These are phyloP conservation scores for Aegilops longissima DNA, from an alignment of 176 grass and related monocot genomes.

Conservation along the genomic window DNA sequence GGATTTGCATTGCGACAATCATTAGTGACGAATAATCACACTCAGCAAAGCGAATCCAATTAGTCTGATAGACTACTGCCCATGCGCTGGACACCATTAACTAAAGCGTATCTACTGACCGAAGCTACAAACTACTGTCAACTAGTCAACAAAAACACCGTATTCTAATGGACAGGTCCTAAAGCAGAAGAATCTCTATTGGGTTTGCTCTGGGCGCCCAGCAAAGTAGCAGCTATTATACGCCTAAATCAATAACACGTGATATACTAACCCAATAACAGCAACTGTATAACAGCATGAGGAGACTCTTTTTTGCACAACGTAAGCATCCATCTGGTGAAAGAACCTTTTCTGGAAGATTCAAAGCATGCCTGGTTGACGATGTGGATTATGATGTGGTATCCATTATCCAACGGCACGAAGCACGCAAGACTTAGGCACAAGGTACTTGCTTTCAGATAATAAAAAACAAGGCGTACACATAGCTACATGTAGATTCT, in stretches of 20 bases:
- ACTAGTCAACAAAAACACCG: background rate
- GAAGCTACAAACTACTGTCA: background rate
- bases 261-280: conserved; percentile 9
- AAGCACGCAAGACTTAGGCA: background rate
- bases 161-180: background rate
- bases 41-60: conserved; percentile 14
- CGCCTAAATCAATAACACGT: conserved; percentile 8
- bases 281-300: conserved; percentile 13
- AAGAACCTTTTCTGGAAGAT: conserved; percentile 3
- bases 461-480: background rate
- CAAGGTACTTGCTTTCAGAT: background rate
- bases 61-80: background rate
- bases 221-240: background rate
- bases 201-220: background rate
- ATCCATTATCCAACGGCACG: conserved; percentile 15
- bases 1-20: background rate
- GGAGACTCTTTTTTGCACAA: conserved; percentile 16
- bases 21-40: background rate
- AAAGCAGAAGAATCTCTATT: background rate
- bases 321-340: conserved; percentile 32
- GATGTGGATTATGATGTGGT: conserved; percentile 46
- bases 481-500: background rate
- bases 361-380: background rate
- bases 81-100: conserved; percentile 50
- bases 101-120: conserved; percentile 29